Conservation (phyloP, 2,329 filamentous ascomycete genomes). For the Fusarium neocosmosporiellum region DNA sequence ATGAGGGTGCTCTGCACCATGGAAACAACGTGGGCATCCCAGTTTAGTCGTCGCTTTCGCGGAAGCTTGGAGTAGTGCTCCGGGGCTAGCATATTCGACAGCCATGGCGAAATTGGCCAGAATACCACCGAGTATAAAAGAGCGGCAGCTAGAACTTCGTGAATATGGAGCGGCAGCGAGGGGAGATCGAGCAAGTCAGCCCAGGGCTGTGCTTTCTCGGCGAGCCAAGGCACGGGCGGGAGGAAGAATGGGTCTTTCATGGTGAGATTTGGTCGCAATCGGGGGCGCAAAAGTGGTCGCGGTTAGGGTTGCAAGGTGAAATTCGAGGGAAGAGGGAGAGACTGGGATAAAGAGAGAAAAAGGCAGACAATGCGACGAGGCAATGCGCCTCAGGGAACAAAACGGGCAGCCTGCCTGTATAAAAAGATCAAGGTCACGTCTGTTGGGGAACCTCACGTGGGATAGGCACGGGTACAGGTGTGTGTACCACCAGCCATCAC, state of each 20-base stretch:
- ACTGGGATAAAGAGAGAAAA: neutral
- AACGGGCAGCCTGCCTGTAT: conserved; percentile 2
- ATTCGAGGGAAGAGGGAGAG: neutral
- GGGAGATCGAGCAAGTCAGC: conserved; percentile 71
- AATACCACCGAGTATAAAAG: conserved; percentile 76
- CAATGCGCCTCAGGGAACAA: conserved; percentile 13
- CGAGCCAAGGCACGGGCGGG: conserved; percentile 67
- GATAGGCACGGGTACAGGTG: conserved; percentile 34
- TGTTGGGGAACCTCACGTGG: conserved; percentile 42
- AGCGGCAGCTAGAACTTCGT: conserved; percentile 77
- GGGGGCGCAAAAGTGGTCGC: neutral
- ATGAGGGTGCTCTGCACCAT: conserved; percentile 81
- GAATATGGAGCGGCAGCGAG: conserved; percentile 79
- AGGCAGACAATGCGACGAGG: conserved; percentile 5
- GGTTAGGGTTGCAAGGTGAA: neutral
- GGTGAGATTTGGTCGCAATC: conserved; percentile 30
- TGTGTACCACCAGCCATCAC: conserved; percentile 13
- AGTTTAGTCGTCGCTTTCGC: conserved; percentile 76
- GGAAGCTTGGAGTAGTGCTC: conserved; percentile 72
- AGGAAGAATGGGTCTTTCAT: conserved; percentile 83
- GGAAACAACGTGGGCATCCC: conserved; percentile 90
- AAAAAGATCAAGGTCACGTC: conserved; percentile 22
- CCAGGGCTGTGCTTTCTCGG: conserved; percentile 69
- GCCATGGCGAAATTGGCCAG: conserved; percentile 71
- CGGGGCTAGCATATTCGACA: conserved; percentile 73